Percentiles rank a stretch among this genome's conserved stretches.
Evolutionary conservation across 331 rosid species (phyloP).

Genomic region (Saraca asoca): DNA sequence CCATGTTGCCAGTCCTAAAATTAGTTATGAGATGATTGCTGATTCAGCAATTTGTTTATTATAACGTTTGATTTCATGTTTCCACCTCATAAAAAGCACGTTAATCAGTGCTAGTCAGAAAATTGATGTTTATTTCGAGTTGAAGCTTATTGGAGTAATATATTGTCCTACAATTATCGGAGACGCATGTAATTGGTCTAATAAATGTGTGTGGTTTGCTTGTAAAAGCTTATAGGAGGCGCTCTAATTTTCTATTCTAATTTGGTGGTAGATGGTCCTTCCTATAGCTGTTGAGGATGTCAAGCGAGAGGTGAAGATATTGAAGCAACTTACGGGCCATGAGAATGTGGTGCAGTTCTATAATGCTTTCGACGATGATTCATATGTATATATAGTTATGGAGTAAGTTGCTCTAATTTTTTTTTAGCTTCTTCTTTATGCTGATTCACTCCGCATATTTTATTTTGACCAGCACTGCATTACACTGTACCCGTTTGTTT

Average conservation of each 20-base stretch:
- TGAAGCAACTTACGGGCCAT: conserved; percentile 88
- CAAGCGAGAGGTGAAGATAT: conserved; percentile 89
- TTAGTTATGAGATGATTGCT: conserved; percentile 2
- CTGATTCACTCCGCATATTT: conserved; percentile 14
- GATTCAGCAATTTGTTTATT: conserved; percentile 29
- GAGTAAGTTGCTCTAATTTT: conserved; percentile 65
- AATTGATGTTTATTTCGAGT: conserved; percentile 22
- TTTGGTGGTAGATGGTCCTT: conserved; percentile 86
- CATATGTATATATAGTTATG: conserved; percentile 95
- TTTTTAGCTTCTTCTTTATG: conserved; percentile 6
- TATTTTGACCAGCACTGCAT: conserved; percentile 22
- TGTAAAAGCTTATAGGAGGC: neutral
- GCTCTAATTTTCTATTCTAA: conserved; percentile 14
- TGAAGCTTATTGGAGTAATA: neutral
- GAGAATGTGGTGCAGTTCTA: conserved; percentile 91
- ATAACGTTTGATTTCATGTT: neutral
- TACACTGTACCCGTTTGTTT: neutral
- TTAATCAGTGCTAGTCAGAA: neutral
- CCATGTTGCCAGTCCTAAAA: neutral
- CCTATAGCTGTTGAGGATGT: conserved; percentile 99
- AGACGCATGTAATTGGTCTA: conserved; percentile 9
- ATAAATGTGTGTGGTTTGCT: conserved; percentile 18
- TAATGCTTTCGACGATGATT: conserved; percentile 90
- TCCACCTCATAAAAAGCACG: no score
- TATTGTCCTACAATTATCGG: conserved; percentile 5